phyloP scores from a whole-genome alignment of 2,329 filamentous ascomycete genomes.

The Sporothrix brunneoviolacea region DNA sequence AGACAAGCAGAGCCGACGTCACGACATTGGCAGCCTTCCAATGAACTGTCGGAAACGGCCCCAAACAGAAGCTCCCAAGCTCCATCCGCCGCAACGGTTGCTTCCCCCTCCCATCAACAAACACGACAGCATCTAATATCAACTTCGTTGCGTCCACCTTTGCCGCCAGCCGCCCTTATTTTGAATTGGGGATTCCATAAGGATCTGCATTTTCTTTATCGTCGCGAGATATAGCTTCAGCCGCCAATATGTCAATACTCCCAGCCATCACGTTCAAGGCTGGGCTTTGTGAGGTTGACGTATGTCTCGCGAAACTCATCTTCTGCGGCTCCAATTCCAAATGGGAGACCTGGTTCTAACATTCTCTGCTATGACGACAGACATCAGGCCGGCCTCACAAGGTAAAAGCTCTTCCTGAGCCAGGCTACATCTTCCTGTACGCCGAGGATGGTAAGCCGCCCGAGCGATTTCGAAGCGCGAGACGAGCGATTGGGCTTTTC shows the following conservation, averaged over 20 bases:
- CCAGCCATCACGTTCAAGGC: conserved; percentile 96
- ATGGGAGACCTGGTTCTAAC: too few species aligned
- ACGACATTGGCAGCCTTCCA: conserved; percentile 18
- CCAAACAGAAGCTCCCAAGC: conserved; percentile 11
- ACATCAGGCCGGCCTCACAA: conserved; percentile 45
- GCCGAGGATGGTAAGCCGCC: conserved; percentile 66
- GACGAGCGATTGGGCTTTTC: too few species aligned
- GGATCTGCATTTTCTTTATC: not conserved
- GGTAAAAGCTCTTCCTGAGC: conserved; percentile 64
- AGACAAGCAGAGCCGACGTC: conserved; percentile 13
- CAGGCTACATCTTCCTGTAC: conserved; percentile 89
- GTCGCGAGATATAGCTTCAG: too few species aligned
- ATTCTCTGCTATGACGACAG: not conserved
- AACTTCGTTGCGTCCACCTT: not conserved
- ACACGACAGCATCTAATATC: not conserved
- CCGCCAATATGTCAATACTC: conserved; percentile 62
- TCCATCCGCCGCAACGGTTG: conserved; percentile 1
- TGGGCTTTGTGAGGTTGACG: conserved; percentile 78
- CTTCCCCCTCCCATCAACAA: not conserved
- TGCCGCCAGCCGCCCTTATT: not conserved
- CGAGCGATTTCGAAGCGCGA: too few species aligned
- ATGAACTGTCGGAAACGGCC: not conserved
- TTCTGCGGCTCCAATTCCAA: not conserved
- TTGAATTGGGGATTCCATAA: not conserved
- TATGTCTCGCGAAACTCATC: conserved; percentile 38